Base-by-base conservation (phyloP, 805 yeast species). In the Zygotorulaspora florentina region DNA sequence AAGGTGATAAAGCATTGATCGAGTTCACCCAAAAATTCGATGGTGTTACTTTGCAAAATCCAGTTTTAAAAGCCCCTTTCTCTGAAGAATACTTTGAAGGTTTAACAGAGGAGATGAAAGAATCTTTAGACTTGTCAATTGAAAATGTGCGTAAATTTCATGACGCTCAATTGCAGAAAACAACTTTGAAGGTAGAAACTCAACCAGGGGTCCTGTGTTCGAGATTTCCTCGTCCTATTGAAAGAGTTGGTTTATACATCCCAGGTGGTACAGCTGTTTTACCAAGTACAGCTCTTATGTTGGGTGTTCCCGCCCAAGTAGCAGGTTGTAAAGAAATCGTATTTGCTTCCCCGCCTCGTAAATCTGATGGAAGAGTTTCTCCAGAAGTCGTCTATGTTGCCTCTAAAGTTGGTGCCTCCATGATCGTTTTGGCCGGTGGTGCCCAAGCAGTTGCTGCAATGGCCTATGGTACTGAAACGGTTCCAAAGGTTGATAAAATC, bases 231-330 rank as follows among this genome's bases (percentile, higher is more conserved):
- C 81, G 96, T 60, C 93, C 99, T 6, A 89, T 93, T 56, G 96
- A 88, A 61, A 82, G 79, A 48, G 99, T 93, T 44, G 99, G 99
- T 50, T 77, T 95, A 48, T 93, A 93, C 63, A 87, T 93, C 49
- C 99, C 99, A 44, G 99, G 99, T 58, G 99, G 99, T 57, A 89
- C 98, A 36, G 99, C 99, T 2, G 91, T 93, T 28, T 76, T 93
- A 54, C 99, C 99, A 35, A 91, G 98, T 15, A 93, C 99, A 11
- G 95, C 98, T 4, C 77, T 93, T 69, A 93, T 93, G 97, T 77
- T 93, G 57, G 98, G 99, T 60, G 96, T 93, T 42, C 99, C 99
- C 17, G 99, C 99, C 15, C 80, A 82, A 65, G 99, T 90, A 51
- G 99, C 99, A 23, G 96, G 96, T 5, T 93, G 98, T 73, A 79